phyloP scores from a whole-genome alignment of 2,329 filamentous ascomycete species.

The Phialemoniopsis sp. region DNA sequence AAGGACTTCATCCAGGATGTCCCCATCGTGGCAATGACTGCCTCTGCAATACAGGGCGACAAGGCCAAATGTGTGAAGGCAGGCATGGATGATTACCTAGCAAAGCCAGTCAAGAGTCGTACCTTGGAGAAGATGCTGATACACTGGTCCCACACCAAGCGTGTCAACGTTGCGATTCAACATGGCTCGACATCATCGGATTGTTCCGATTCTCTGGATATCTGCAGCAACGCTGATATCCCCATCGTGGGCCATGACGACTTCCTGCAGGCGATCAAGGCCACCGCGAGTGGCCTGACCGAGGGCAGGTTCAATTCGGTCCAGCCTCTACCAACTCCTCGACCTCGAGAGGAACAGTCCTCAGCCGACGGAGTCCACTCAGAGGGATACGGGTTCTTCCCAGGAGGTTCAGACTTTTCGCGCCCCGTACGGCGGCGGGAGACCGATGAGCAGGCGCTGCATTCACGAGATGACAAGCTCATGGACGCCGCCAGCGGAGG shows the following conservation, averaged over 20 bases:
- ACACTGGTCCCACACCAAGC: constrained; percentile 11
- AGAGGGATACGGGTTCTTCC: too few species aligned
- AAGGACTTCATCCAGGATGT: constrained; percentile 52
- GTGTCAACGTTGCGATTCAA: too few species aligned
- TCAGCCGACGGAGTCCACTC: too few species aligned
- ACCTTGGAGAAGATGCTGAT: constrained; percentile 36
- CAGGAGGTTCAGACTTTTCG: too few species aligned
- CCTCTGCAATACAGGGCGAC: constrained; percentile 51
- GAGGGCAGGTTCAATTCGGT: too few species aligned
- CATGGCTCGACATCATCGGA: constrained; percentile 3
- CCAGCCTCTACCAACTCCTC: too few species aligned
- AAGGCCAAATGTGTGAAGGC: constrained; percentile 45
- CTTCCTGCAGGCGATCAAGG: too few species aligned
- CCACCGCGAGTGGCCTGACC: too few species aligned
- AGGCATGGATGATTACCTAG: constrained; percentile 52
- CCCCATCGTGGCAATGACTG: constrained; percentile 51
- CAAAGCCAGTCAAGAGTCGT: constrained; percentile 49
- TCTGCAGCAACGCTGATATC: constrained; percentile 15
- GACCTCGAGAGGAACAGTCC: too few species aligned
- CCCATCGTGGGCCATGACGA: constrained; percentile 7
- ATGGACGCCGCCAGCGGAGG: constrained; percentile 13
- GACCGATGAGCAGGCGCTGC: constrained; percentile 15
- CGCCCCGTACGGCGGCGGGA: constrained; percentile 4
- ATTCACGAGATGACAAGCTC: constrained; percentile 18
- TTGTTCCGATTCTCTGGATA: constrained; percentile 16